Conservation (phyloP, 1,284 basidiomycete genomes). For the Moesziomyces antarcticus region DNA sequence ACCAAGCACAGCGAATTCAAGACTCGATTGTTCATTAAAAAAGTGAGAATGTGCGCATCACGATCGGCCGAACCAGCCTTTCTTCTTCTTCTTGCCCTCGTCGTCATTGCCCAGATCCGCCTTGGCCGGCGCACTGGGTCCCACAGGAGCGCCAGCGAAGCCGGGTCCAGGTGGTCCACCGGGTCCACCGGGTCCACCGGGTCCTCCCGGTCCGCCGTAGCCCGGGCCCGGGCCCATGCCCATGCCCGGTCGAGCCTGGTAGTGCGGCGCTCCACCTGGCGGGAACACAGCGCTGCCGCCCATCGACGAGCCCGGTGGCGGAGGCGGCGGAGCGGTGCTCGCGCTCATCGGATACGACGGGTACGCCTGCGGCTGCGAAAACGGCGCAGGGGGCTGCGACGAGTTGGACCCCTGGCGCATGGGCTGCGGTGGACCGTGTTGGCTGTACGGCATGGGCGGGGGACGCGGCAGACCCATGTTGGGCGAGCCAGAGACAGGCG, state of each 20-base stretch:
- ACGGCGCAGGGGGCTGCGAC: constrained; percentile 10
- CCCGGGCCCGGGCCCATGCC: constrained; percentile 8
- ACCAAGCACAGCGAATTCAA: background rate
- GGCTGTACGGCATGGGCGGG: constrained; percentile 16
- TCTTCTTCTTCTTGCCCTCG: constrained; percentile 46
- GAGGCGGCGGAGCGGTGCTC: constrained; percentile 10
- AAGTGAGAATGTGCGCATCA: background rate
- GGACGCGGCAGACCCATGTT: constrained; percentile 32
- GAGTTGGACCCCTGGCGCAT: constrained; percentile 9
- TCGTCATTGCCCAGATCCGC: constrained; percentile 22
- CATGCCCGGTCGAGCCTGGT: constrained; percentile 17
- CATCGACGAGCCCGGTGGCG: background rate
- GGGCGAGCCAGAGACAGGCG: constrained; percentile 20
- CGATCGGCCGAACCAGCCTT: constrained; percentile 47
- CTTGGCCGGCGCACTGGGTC: constrained; percentile 11
- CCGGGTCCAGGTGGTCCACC: background rate
- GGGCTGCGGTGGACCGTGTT: constrained; percentile 5
- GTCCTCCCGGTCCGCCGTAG: constrained; percentile 3
- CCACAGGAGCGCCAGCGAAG: constrained; percentile 3
- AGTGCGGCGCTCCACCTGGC: constrained; percentile 10
- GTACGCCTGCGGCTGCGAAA: constrained; percentile 36
- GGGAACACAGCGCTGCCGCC: constrained; percentile 20
- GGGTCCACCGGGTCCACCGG: constrained; percentile 3
- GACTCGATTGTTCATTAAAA: no score
- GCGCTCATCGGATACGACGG: constrained; percentile 42